Percentiles rank a stretch among this genome's conserved stretches.
Evolutionary conservation across 495 filamentous ascomycete species (phyloP).

Genomic region (Penicillium coffeae): DNA sequence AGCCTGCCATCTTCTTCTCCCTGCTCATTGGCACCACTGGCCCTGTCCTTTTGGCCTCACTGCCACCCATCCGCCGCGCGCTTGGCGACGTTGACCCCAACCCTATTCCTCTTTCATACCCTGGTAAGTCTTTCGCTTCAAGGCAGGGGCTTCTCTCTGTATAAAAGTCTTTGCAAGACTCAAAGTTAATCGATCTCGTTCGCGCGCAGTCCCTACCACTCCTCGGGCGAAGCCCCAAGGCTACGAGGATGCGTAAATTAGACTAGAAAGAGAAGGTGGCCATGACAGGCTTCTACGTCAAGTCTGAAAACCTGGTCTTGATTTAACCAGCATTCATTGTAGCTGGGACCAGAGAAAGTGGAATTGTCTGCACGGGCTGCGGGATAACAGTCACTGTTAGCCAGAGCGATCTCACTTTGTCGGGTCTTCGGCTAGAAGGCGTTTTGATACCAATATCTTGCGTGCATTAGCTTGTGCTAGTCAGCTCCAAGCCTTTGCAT

Average conservation of each 20-base stretch:
- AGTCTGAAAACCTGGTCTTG: neutral
- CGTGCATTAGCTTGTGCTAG: slow-evolving; percentile 11
- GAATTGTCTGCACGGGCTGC: neutral
- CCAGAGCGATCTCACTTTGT: slow-evolving; percentile 7
- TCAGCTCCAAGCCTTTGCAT: slow-evolving; percentile 16
- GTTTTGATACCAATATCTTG: slow-evolving; percentile 32
- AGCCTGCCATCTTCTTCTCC: slow-evolving; percentile 85
- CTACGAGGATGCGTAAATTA: slow-evolving; percentile 64
- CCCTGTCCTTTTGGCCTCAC: slow-evolving; percentile 60
- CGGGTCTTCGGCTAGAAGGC: slow-evolving; percentile 11
- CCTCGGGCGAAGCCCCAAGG: slow-evolving; percentile 67
- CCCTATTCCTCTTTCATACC: slow-evolving; percentile 83
- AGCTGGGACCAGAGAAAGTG: slow-evolving; percentile 7
- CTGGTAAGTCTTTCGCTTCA: too few species aligned
- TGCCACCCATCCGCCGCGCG: slow-evolving; percentile 63
- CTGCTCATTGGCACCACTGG: slow-evolving; percentile 66
- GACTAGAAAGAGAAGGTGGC: slow-evolving; percentile 3
- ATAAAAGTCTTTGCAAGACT: neutral
- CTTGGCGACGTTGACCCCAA: slow-evolving; percentile 69
- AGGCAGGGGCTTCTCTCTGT: neutral
- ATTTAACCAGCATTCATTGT: slow-evolving; percentile 5
- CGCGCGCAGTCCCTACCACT: slow-evolving; percentile 63
- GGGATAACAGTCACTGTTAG: neutral
- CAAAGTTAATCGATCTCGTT: slow-evolving; percentile 7
- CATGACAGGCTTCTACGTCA: neutral